Base-by-base conservation (phyloP, 495 filamentous ascomycete species). In the Penicillium roqueforti region DNA sequence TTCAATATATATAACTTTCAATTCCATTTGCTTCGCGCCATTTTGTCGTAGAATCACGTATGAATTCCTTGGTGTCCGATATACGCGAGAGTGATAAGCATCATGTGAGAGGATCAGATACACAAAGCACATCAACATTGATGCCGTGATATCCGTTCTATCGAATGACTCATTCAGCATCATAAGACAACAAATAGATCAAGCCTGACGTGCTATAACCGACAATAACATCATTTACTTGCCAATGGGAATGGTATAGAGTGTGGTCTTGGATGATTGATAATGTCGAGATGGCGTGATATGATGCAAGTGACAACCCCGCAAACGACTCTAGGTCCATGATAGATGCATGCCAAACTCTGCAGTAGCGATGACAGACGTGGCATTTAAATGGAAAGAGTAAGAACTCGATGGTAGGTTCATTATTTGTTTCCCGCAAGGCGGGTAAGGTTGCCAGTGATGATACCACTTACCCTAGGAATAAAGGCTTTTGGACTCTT, bases 241-340 rank as follows among this genome's bases (percentile, higher is more conserved):
- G 18, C 38, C n/a, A 40, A 40, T 40, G 16, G 10, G 8, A 9
- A 11, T 31, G 8, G 1, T 31, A 31, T 11, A 31, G 9, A 40
- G 18, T 22, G 38, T n/a, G n/a, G n/a, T 42, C 8, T 32, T 29
- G 18, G 20, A 23, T 28, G 29, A 36, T 25, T 52, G n/a, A 32
- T 52, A 43, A 52, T 52, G 26, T 22, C 4, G 8, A 25, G 32
- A 52, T 52, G 49, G 39, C 49, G 49, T 43, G 38, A 52, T 52
- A 43, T 36, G 28, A 52, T 43, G 28, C 28, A 11, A 43, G 13
- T 6, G 7, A 20, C 19, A 29, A 22, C 28, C 48, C 37, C 36
- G 37, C 48, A 28, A 41, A 31, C 9, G 28, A 11, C 9, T 10
- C 10, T 8, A 9, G 28, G 9, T 11, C 14, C n/a, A n/a, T 20